Evolutionary conservation across 805 yeast genomes (phyloP).

Genomic region (Candida mattraensis): DNA sequence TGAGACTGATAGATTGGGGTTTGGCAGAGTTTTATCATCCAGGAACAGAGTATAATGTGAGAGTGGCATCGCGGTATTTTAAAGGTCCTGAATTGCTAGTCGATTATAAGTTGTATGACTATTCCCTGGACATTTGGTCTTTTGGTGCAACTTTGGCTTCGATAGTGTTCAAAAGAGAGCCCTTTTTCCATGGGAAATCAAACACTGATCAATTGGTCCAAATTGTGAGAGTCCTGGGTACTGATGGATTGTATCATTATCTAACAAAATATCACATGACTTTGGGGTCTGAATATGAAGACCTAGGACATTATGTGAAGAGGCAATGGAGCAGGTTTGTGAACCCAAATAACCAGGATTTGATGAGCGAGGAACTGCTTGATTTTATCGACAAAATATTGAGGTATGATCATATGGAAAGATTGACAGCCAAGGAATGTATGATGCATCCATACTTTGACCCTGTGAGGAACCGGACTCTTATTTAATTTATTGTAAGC

Average conservation of each 20-base stretch:
- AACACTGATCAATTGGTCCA: slow-evolving; percentile 90
- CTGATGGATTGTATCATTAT: slow-evolving; percentile 72
- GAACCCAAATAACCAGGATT: slow-evolving; percentile 64
- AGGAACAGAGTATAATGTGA: slow-evolving; percentile 84
- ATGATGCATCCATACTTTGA: slow-evolving; percentile 61
- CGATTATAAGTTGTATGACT: slow-evolving; percentile 84
- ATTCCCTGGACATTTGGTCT: slow-evolving; percentile 91
- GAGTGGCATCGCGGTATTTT: slow-evolving; percentile 91
- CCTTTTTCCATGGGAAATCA: slow-evolving; percentile 88
- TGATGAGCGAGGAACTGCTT: slow-evolving; percentile 69
- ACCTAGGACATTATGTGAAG: slow-evolving; percentile 70
- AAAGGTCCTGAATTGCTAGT: slow-evolving; percentile 92
- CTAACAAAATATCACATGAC: slow-evolving; percentile 68
- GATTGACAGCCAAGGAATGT: slow-evolving; percentile 87
- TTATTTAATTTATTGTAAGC: slow-evolving; percentile 1
- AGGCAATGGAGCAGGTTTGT: slow-evolving; percentile 87
- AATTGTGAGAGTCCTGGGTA: slow-evolving; percentile 84
- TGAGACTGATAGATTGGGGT: slow-evolving; percentile 94
- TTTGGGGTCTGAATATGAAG: slow-evolving; percentile 74
- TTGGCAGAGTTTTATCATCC: slow-evolving; percentile 92
- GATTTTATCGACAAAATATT: slow-evolving; percentile 80
- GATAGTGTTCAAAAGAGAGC: slow-evolving; percentile 85
- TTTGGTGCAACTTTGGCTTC: slow-evolving; percentile 93
- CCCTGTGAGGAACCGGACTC: slow-evolving; percentile 25
- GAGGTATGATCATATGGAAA: slow-evolving; percentile 83